Evolutionary conservation across 495 filamentous ascomycete species (phyloP).

Genomic region (Elasticomyces elasticus): DNA sequence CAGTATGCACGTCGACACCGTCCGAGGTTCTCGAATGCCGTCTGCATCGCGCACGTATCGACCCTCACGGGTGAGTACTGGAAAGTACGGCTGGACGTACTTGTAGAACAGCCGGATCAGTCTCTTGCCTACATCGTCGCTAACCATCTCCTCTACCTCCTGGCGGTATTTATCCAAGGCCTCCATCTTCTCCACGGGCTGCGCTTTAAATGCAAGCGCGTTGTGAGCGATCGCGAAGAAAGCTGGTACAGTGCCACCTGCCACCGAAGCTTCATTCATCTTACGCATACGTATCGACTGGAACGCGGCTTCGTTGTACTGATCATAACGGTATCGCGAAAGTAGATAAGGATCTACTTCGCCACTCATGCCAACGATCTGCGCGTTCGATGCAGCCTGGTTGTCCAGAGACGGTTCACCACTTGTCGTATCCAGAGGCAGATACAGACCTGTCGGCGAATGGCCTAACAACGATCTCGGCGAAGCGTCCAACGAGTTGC

Average conservation of each 20-base stretch:
- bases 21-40: slow-evolving; percentile 3
- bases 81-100: slow-evolving; percentile 23
- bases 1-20: slow-evolving; percentile 14
- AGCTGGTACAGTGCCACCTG: slow-evolving; percentile 2
- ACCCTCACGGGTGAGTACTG: slow-evolving; percentile 12
- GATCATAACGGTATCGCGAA: slow-evolving; percentile 16
- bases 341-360: slow-evolving; percentile 16
- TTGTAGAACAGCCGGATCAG: slow-evolving; percentile 21
- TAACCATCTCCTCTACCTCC: slow-evolving; percentile 19
- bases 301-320: slow-evolving; percentile 18
- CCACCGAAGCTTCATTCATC: slow-evolving; percentile 8
- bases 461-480: not conserved
- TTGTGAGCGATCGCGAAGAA: slow-evolving; percentile 21
- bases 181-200: slow-evolving; percentile 6
- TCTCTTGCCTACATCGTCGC: slow-evolving; percentile 18
- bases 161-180: slow-evolving; percentile 8
- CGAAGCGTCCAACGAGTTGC: slow-evolving; percentile 11
- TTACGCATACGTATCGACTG: slow-evolving; percentile 19
- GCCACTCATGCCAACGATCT: slow-evolving; percentile 16
- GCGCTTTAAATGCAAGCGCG: slow-evolving; percentile 18
- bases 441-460: not conserved
- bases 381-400: slow-evolving; percentile 12
- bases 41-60: slow-evolving; percentile 1
- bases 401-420: slow-evolving; percentile 15
- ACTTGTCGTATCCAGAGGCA: slow-evolving; percentile 14